phyloP scores from a whole-genome alignment of 2,329 filamentous ascomycete species.

The Neofusicoccum cordaticola region DNA sequence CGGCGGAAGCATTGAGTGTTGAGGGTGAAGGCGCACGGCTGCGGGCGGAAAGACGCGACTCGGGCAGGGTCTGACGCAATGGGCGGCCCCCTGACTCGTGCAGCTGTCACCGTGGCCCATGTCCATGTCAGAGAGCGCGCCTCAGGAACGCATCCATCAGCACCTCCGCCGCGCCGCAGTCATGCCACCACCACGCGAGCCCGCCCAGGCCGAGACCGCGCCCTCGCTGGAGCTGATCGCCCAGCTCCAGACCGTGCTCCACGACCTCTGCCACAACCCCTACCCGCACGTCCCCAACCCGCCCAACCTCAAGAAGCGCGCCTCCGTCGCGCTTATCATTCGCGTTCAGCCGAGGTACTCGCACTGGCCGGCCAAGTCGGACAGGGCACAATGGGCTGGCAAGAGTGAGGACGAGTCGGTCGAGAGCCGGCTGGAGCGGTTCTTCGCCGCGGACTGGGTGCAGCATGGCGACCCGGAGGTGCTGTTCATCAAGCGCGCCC shows the following conservation, averaged over 20 bases:
- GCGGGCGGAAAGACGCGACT: neutral
- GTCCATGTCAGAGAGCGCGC: neutral
- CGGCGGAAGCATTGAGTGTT: neutral
- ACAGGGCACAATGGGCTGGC: neutral
- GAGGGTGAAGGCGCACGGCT: neutral
- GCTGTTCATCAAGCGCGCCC: constrained; percentile 69
- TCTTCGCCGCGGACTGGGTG: constrained; percentile 65
- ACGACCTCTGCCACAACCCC: constrained; percentile 43
- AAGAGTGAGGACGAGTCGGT: constrained; percentile 22
- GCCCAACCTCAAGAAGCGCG: constrained; percentile 54
- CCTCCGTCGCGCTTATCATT: constrained; percentile 64
- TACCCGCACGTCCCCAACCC: constrained; percentile 51
- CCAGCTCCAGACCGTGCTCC: constrained; percentile 43
- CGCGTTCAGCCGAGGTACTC: constrained; percentile 59
- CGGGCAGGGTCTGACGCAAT: neutral
- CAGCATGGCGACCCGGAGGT: constrained; percentile 64
- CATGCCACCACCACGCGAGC: constrained; percentile 11
- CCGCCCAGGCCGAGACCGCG: constrained; percentile 6
- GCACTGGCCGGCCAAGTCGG: constrained; percentile 45
- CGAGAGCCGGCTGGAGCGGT: constrained; percentile 50
- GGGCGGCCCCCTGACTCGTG: neutral
- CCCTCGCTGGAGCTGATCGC: constrained; percentile 29
- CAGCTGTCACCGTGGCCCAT: neutral
- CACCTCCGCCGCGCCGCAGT: neutral
- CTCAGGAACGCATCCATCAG: neutral